Percentiles rank a stretch among this genome's conserved stretches.
Evolutionary conservation across 768 basidiomycete genomes (phyloP).

Genomic region (Galerina marginata): DNA sequence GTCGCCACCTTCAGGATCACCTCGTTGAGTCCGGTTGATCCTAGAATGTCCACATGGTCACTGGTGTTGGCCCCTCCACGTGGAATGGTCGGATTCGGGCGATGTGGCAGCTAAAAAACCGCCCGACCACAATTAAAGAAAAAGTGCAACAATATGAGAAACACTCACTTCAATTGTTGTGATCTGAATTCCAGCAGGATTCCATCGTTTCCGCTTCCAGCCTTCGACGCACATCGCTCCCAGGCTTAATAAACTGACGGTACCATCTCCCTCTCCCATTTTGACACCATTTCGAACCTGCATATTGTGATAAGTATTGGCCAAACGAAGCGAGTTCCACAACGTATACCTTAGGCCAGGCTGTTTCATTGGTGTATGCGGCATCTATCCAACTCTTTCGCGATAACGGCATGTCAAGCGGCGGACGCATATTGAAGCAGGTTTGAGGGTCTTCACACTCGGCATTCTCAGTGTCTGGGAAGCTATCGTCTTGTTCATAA

Average conservation of each 20-base stretch:
- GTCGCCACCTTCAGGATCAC: slow-evolving; percentile 91
- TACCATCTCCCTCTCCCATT: slow-evolving; percentile 95
- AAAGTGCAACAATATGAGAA: neutral
- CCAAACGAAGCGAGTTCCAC: neutral
- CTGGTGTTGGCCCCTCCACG: slow-evolving; percentile 93
- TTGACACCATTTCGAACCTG: slow-evolving; percentile 85
- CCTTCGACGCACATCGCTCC: slow-evolving; percentile 98
- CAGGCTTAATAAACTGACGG: slow-evolving; percentile 82
- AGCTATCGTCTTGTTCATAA: slow-evolving; percentile 68
- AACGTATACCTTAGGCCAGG: slow-evolving; percentile 55
- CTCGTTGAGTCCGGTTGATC: slow-evolving; percentile 84
- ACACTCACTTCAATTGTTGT: slow-evolving; percentile 81
- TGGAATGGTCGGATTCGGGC: slow-evolving; percentile 70
- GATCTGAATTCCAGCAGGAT: slow-evolving; percentile 87
- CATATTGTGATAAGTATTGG: neutral
- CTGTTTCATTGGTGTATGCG: slow-evolving; percentile 70
- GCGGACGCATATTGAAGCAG: slow-evolving; percentile 49
- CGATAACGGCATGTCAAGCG: slow-evolving; percentile 59
- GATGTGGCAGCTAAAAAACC: slow-evolving; percentile 72
- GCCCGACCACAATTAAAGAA: neutral
- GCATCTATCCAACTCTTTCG: slow-evolving; percentile 85
- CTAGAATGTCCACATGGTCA: slow-evolving; percentile 87
- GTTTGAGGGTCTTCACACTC: slow-evolving; percentile 49
- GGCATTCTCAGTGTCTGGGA: slow-evolving; percentile 47
- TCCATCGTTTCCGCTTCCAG: slow-evolving; percentile 90